Evolutionary conservation across 1,139 yeast species (phyloP), one percentile per base, ranked within the genome.

Genomic region (Candida frijolesensis): DNA sequence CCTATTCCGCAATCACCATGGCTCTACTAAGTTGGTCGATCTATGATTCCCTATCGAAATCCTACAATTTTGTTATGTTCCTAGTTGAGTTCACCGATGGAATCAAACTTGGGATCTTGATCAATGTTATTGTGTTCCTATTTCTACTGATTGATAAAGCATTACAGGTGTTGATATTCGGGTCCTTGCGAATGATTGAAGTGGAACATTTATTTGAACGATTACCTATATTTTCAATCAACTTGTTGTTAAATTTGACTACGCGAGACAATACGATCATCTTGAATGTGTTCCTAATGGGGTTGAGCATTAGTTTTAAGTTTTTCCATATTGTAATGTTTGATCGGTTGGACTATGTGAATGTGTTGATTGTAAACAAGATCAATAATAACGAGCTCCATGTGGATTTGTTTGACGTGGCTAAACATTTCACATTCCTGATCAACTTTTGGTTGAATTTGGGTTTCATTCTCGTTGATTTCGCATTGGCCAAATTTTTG

Each of bases 161-260:
- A 6, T 57, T 82, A 1, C 85, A 82, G 55, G 51, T 66, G 47
- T 4, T 85, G 1, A 64, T 91, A 44, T 91, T 91, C 71, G 97
- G 97, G 0, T 85, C 83, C 50, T 70, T 94, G 49, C 73, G 96
- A 49, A 71, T 84, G 30, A 76, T 89, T 44, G 99, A 94, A 63
- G 70, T 80, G 45, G 96, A 92, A 59, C 91, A 87, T 62, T 71
- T 92, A 19, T 78, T 85, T 54, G 96, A 89, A 58, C 71, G 83
- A 49, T 76, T 83, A 54, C 87, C 96, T 0, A 67, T 89, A 16
- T 71, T 66, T 46, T 61, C 67, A 12, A 74, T 89, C 44, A 87
- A 83, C 59, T 74, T 87, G 44, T 68, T 89, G 45, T 74, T 89
- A 65, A 83, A 87, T 42, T 71, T 87, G 49, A 82, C 91, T 2